Percentiles rank a stretch among this genome's conserved stretches.
These are phyloP conservation scores for Panicum virgatum DNA, from an alignment of 202 grass and related monocot species.

Conservation along the genomic window DNA sequence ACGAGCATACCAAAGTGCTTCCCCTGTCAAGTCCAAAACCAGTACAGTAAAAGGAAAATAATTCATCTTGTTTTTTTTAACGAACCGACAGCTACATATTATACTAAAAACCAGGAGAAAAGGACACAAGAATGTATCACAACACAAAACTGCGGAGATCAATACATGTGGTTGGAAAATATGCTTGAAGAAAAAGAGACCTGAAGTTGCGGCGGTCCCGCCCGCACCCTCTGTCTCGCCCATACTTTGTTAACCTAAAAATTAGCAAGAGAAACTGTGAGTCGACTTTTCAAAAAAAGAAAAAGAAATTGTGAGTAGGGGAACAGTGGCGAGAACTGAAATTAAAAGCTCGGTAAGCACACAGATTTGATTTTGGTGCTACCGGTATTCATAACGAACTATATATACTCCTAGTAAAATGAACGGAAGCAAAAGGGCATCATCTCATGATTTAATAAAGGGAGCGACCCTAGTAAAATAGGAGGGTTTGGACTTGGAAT, in stretches of 20 bases:
- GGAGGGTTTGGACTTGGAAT: not conserved
- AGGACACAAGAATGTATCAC: not conserved
- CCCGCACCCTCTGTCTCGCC: not conserved
- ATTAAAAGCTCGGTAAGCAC: not conserved
- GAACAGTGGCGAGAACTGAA: not conserved
- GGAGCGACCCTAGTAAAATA: not conserved
- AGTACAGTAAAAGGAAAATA: not conserved
- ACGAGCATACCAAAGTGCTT: slow-evolving; percentile 50
- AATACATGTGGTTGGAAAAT: too few species aligned
- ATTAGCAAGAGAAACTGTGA: not conserved
- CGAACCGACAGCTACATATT: not conserved
- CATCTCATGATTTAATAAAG: not conserved
- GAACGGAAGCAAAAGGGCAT: not conserved
- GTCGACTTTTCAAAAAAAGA: too few species aligned
- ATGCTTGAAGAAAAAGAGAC: not conserved
- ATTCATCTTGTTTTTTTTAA: not conserved
- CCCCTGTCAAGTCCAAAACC: slow-evolving; percentile 29
- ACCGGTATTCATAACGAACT: not conserved
- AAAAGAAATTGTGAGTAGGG: not conserved
- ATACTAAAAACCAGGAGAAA: too few species aligned
- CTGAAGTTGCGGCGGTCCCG: slow-evolving; percentile 8
- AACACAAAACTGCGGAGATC: not conserved
- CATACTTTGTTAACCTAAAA: not conserved
- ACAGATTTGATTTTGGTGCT: not conserved
- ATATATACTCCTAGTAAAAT: not conserved